These are phyloP conservation scores for Pichia inconspicua DNA, from an alignment of 1,139 yeast species.

Conservation along the genomic window DNA sequence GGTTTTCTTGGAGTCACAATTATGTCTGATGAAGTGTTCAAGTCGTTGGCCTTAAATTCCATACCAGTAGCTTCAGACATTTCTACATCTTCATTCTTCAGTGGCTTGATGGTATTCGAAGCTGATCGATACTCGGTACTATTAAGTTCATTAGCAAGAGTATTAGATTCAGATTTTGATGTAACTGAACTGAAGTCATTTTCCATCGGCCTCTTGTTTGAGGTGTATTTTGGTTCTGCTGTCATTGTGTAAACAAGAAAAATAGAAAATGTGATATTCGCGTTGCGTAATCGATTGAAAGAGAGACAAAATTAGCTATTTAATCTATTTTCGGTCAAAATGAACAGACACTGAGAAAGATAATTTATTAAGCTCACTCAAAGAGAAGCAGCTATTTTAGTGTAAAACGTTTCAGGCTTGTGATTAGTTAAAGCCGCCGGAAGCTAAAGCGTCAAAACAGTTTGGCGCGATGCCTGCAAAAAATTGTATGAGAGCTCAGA, in stretches of 20 bases:
- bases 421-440: neutral
- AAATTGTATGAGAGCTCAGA: too few species aligned
- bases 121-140: neutral
- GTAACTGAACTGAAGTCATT: neutral
- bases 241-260: neutral
- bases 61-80: slow-evolving; percentile 4
- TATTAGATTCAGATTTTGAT: neutral
- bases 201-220: slow-evolving; percentile 5
- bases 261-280: neutral
- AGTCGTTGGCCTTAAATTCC: neutral
- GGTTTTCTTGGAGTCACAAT: slow-evolving; percentile 31
- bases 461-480: too few species aligned
- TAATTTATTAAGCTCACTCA: too few species aligned
- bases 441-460: neutral
- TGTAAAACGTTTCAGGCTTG: neutral
- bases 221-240: neutral
- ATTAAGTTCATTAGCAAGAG: neutral
- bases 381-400: neutral
- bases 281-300: neutral
- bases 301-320: too few species aligned
- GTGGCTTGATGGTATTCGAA: neutral
- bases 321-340: too few species aligned
- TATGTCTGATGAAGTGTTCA: slow-evolving; percentile 2
- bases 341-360: too few species aligned
- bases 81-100: slow-evolving; percentile 3